Conservation (phyloP, 2,329 filamentous ascomycete species). For the Phialophora tarda region DNA sequence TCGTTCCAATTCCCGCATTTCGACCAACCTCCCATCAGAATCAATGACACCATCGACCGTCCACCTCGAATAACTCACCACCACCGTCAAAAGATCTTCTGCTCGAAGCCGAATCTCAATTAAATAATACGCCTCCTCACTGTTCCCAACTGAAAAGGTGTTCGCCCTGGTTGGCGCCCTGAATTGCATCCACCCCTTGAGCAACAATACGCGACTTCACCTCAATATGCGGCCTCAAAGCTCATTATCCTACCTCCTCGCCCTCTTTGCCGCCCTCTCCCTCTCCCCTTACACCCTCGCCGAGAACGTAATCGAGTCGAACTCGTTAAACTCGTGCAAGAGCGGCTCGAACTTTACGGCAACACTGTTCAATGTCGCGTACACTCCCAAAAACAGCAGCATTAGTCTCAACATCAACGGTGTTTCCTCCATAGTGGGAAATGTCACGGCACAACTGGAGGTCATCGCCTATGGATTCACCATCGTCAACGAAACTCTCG, state of each 20-base stretch:
- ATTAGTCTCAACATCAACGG: constrained; percentile 77
- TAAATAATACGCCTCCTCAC: constrained; percentile 7
- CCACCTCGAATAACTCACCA: constrained; percentile 22
- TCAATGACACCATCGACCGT: constrained; percentile 33
- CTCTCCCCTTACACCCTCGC: constrained; percentile 61
- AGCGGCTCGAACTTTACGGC: constrained; percentile 83
- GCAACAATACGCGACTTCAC: constrained; percentile 15
- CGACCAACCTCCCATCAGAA: constrained; percentile 20
- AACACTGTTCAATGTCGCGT: constrained; percentile 81
- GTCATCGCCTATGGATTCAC: constrained; percentile 83
- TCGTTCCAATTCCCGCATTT: constrained; percentile 29
- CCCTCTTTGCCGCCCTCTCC: constrained; percentile 48
- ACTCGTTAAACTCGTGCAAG: constrained; percentile 84
- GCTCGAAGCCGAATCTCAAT: not conserved
- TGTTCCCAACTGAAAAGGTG: constrained; percentile 16
- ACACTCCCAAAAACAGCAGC: constrained; percentile 69
- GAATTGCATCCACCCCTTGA: constrained; percentile 13
- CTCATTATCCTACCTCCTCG: constrained; percentile 34
- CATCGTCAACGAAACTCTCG: constrained; percentile 68
- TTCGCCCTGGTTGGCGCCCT: constrained; percentile 34
- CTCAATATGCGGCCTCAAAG: constrained; percentile 34
- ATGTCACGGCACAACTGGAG: constrained; percentile 76
- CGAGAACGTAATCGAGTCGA: constrained; percentile 74
- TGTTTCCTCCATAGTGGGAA: constrained; percentile 81
- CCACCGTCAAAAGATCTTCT: constrained; percentile 4